Conservation (phyloP, 306 rosid species). For the Bauhinia variegata region DNA sequence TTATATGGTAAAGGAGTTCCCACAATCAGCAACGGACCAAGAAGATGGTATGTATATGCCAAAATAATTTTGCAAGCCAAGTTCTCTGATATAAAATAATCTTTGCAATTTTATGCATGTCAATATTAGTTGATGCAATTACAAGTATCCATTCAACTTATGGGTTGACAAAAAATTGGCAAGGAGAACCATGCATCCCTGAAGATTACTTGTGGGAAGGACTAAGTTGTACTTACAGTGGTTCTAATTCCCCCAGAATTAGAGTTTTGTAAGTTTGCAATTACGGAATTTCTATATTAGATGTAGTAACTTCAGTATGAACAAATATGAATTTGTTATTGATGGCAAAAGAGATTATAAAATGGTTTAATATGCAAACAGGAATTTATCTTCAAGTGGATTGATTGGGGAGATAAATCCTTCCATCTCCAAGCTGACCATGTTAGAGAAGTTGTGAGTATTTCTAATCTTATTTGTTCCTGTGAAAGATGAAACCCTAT, state of each 20-base stretch:
- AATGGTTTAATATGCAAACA: too few relatives aligned
- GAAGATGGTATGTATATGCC: conserved; percentile 43
- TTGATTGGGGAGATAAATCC: conserved; percentile 42
- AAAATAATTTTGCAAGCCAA: conserved; percentile 30
- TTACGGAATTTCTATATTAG: background rate
- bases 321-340: too few relatives aligned
- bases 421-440: conserved; percentile 37
- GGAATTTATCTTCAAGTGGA: conserved; percentile 57
- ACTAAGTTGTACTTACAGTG: conserved; percentile 40
- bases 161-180: too few relatives aligned
- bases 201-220: conserved; percentile 52
- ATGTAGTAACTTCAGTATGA: conserved; percentile 13
- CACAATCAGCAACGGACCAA: conserved; percentile 33
- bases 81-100: too few relatives aligned
- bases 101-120: too few relatives aligned
- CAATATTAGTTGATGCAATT: too few relatives aligned
- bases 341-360: too few relatives aligned
- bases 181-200: conserved; percentile 63
- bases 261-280: conserved; percentile 42
- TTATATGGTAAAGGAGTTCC: background rate
- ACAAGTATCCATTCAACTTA: too few relatives aligned
- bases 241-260: conserved; percentile 41
- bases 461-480: too few relatives aligned
- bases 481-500: too few relatives aligned
- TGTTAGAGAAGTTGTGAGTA: too few relatives aligned